phyloP scores from a whole-genome alignment of 2,329 filamentous ascomycete genomes.

The Fusarium sulawesiense region DNA sequence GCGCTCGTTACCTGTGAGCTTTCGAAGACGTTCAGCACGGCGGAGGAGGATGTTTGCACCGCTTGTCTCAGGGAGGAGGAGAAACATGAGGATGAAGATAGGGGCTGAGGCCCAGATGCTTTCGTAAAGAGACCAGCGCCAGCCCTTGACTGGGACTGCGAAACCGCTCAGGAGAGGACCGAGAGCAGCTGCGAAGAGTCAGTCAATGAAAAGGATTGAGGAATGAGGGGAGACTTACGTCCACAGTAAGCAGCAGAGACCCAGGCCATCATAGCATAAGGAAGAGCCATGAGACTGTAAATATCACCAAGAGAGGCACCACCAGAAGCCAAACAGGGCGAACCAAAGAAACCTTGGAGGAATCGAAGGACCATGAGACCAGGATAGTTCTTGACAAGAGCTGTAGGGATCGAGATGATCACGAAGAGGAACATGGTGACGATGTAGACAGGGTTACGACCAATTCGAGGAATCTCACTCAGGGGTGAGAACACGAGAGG shows the following conservation, averaged over 20 bases:
- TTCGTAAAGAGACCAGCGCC: conserved; percentile 74
- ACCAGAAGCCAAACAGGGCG: conserved; percentile 71
- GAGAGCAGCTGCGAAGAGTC: conserved; percentile 58
- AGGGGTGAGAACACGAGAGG: conserved; percentile 75
- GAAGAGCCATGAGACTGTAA: conserved; percentile 65
- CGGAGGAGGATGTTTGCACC: conserved; percentile 69
- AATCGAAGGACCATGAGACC: conserved; percentile 74
- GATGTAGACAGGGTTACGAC: conserved; percentile 75
- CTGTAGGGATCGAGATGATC: conserved; percentile 72
- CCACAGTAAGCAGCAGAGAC: conserved; percentile 64
- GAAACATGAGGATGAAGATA: conserved; percentile 69
- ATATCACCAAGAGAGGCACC: conserved; percentile 65
- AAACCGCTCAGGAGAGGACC: conserved; percentile 72
- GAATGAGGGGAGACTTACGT: conserved; percentile 45
- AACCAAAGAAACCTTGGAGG: conserved; percentile 74
- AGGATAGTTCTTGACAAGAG: conserved; percentile 70
- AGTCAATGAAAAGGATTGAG: background rate
- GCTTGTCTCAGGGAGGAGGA: conserved; percentile 73
- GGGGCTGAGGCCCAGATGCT: conserved; percentile 71
- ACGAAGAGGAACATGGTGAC: conserved; percentile 76
- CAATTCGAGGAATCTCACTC: conserved; percentile 73
- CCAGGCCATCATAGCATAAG: conserved; percentile 70
- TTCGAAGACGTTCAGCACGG: conserved; percentile 70
- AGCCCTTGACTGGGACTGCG: conserved; percentile 65
- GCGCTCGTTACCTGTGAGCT: conserved; percentile 65